Evolutionary conservation across 2,329 filamentous ascomycete species (phyloP).

Genomic region (Teratosphaeria gauchensis): DNA sequence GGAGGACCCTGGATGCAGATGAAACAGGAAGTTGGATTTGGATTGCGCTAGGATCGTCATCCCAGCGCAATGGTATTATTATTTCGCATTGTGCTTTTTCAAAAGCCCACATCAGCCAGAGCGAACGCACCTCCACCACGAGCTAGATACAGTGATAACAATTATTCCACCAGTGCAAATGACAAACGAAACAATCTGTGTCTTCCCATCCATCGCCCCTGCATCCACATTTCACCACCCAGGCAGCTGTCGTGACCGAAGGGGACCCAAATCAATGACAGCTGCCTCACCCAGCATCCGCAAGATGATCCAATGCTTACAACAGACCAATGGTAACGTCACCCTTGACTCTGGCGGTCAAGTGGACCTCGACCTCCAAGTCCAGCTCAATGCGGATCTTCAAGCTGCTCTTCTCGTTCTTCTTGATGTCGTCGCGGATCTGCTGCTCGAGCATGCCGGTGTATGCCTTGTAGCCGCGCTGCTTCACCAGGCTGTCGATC

Average conservation of each 20-base stretch:
- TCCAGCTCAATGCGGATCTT: conserved; percentile 21
- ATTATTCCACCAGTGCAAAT: neutral
- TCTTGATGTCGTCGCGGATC: conserved; percentile 4
- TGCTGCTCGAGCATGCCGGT: neutral
- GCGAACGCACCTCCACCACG: neutral
- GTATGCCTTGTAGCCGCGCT: conserved; percentile 5
- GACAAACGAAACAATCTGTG: neutral
- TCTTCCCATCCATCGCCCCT: neutral
- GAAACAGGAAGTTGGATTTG: neutral
- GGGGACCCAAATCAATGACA: neutral
- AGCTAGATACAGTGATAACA: neutral
- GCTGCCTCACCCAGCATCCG: neutral
- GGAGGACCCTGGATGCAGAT: neutral
- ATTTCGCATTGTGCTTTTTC: neutral
- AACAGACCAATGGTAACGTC: conserved; percentile 22
- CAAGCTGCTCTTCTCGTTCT: conserved; percentile 18
- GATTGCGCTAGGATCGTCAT: neutral
- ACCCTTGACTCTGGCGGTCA: conserved; percentile 20
- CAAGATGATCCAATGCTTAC: conserved; percentile 6
- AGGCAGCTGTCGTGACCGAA: neutral
- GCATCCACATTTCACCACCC: neutral
- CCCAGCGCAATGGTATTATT: neutral
- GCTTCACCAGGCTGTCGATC: conserved; percentile 5
- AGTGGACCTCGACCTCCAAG: conserved; percentile 22
- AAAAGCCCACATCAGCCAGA: neutral